These are phyloP conservation scores for Coemansia sp. DNA, from an alignment of 192 early-diverging fungal genomes.

Conservation along the genomic window DNA sequence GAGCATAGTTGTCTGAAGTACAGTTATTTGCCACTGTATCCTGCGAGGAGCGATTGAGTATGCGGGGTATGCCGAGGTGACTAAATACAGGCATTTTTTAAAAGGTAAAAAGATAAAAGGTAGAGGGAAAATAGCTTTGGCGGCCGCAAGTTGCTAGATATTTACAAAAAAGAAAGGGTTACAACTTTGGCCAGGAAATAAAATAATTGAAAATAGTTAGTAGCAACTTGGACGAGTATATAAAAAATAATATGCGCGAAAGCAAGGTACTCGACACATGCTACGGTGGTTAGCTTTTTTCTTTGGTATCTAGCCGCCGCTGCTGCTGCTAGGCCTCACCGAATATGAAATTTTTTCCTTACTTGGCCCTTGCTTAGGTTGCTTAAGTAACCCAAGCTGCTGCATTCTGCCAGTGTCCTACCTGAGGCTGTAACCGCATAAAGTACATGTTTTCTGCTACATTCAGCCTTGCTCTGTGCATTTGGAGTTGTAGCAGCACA, in stretches of 20 bases:
- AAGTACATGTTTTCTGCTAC: background rate
- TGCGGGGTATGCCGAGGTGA: slow-evolving; percentile 7
- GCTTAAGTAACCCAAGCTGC: background rate
- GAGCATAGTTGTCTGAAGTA: background rate
- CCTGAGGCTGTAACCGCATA: background rate
- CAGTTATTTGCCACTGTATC: background rate
- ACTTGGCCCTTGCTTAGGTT: background rate
- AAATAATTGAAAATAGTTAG: background rate
- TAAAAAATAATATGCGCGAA: background rate
- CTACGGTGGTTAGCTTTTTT: background rate
- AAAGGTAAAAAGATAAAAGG: background rate
- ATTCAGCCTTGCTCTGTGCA: background rate
- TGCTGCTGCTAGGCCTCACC: background rate
- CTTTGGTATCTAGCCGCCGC: background rate
- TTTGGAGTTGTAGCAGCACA: background rate
- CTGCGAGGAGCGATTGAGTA: slow-evolving; percentile 1
- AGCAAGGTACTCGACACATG: background rate
- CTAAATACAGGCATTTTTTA: background rate
- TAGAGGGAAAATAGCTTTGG: background rate
- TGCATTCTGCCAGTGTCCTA: background rate
- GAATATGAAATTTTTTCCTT: background rate
- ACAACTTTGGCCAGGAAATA: background rate
- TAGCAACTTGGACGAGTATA: background rate
- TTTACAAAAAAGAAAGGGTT: background rate
- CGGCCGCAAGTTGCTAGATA: background rate